Percentiles rank a stretch among this genome's conserved stretches.
These are phyloP conservation scores for Ophiognomonia clavigignenti-juglandacearum DNA, from an alignment of 2,329 filamentous ascomycete species.

Conservation along the genomic window DNA sequence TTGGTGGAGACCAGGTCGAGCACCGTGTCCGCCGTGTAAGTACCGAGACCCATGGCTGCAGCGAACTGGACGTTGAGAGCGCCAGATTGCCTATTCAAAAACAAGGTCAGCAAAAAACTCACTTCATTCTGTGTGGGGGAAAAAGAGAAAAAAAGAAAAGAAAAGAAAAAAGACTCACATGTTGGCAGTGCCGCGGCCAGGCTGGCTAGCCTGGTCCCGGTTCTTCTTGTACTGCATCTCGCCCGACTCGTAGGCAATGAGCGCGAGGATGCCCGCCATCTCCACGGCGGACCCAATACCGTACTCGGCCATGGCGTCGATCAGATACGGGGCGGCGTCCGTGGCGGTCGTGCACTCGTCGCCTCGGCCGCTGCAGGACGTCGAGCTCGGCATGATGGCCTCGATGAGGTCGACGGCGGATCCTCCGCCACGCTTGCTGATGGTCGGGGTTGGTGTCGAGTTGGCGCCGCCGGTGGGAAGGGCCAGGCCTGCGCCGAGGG, in stretches of 20 bases:
- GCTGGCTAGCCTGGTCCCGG: slow-evolving; percentile 35
- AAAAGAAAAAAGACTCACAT: slow-evolving; percentile 19
- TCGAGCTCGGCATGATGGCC: slow-evolving; percentile 53
- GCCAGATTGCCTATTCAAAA: slow-evolving; percentile 23
- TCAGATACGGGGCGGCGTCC: slow-evolving; percentile 54
- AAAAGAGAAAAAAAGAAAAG: background rate
- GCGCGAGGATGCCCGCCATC: slow-evolving; percentile 65
- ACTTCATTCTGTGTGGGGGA: too few relatives aligned
- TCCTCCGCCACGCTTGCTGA: slow-evolving; percentile 18
- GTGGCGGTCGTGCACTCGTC: slow-evolving; percentile 63
- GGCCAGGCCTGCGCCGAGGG: slow-evolving; percentile 23
- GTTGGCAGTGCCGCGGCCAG: slow-evolving; percentile 54
- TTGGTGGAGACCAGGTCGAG: slow-evolving; percentile 38
- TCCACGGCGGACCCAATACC: slow-evolving; percentile 47
- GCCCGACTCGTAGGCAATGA: slow-evolving; percentile 67
- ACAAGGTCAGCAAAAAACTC: background rate
- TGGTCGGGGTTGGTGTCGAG: background rate
- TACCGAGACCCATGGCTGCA: slow-evolving; percentile 28
- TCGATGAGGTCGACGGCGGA: slow-evolving; percentile 35
- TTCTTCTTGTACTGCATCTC: slow-evolving; percentile 70
- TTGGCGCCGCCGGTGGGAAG: slow-evolving; percentile 1
- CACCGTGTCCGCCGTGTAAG: slow-evolving; percentile 29
- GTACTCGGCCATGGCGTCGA: slow-evolving; percentile 54
- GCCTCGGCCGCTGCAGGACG: slow-evolving; percentile 44
- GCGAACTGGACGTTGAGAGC: slow-evolving; percentile 44